Base-by-base conservation (phyloP, 352 stramenopile species). In the Phytophthora vignae region DNA sequence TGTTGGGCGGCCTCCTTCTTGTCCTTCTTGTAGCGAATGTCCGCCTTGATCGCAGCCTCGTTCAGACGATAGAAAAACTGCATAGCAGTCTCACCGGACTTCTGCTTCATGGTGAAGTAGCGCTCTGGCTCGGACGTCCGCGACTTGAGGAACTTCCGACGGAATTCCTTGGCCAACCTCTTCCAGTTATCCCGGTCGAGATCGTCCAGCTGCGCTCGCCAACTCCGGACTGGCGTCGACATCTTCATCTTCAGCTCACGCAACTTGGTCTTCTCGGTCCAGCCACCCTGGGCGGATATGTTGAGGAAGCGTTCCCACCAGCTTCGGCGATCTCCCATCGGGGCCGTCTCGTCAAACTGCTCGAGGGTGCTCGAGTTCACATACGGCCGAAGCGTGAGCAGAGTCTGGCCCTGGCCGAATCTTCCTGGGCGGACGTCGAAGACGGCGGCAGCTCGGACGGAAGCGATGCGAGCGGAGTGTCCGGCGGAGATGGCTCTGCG, bases 191-290 rank as follows among this genome's bases (percentile, higher is more conserved):
- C 22, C 22, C 22, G 22, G 22, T 27, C 22, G 22, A 27, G 22
- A 27, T 27, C 22, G 22, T 27, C 22, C 22, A 27, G 22, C 22
- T 27, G 22, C 22, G 40, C 40, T 5, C 40, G 15, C 40, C 40
- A 64, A 4, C 54, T 64, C 8, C 42, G 44, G 15, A 64, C 57
- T 0, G 42, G 15, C 1, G 27, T 27, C 0, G 57, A 9, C 55
- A 62, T 53, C 38, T 53, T 64, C 40, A 64, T 64, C 57, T 64
- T 55, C 0, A 64, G 40, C 1, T 64, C 57, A 6, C 22, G 3
- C 3, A 64, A 1, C 57, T 54, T 55, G 14, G 27, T 27, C 10
- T 46, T 21, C 4, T 55, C 40, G 2, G 40, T 46, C 40, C 25
- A 64, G 1, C 56, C 56, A 42, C 56, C 56, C 14, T 63, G 40